Evolutionary conservation across 2,329 filamentous ascomycete species (phyloP).

Genomic region (Sporothrix sp.): DNA sequence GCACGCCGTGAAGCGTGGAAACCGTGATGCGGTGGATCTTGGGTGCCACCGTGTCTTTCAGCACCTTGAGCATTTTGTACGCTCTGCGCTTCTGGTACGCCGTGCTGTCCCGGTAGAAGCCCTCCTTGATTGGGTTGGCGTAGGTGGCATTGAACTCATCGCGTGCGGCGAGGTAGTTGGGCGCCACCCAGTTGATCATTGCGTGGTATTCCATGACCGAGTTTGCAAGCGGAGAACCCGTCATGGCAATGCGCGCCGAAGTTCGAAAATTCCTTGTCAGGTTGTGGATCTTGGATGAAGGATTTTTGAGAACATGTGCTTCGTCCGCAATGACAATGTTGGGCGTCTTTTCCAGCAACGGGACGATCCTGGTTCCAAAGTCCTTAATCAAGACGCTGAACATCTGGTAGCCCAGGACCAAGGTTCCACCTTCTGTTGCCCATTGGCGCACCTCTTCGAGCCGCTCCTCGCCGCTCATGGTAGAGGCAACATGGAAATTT

Average conservation of each 20-base stretch:
- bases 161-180: slow-evolving; percentile 61
- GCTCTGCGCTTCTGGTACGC: slow-evolving; percentile 45
- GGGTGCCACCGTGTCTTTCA: slow-evolving; percentile 63
- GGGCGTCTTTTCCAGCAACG: slow-evolving; percentile 38
- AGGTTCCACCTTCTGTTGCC: slow-evolving; percentile 55
- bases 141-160: slow-evolving; percentile 63
- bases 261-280: slow-evolving; percentile 54
- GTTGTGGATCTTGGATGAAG: slow-evolving; percentile 38
- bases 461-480: slow-evolving; percentile 29
- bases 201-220: slow-evolving; percentile 73
- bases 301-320: slow-evolving; percentile 70
- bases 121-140: slow-evolving; percentile 60
- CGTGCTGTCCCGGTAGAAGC: slow-evolving; percentile 57
- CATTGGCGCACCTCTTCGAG: slow-evolving; percentile 44
- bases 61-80: slow-evolving; percentile 56
- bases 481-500: slow-evolving; percentile 41
- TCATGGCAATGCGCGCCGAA: slow-evolving; percentile 67
- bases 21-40: slow-evolving; percentile 72
- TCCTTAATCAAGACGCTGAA: slow-evolving; percentile 31
- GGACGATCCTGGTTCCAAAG: not conserved
- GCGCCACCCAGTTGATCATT: slow-evolving; percentile 84
- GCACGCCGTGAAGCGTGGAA: slow-evolving; percentile 48
- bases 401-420: slow-evolving; percentile 68
- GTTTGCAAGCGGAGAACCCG: slow-evolving; percentile 78
- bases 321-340: slow-evolving; percentile 77